Percentiles rank a stretch among this genome's conserved stretches.
phyloP scores from a whole-genome alignment of 345 rosid genomes.

The Microcos paniculata region DNA sequence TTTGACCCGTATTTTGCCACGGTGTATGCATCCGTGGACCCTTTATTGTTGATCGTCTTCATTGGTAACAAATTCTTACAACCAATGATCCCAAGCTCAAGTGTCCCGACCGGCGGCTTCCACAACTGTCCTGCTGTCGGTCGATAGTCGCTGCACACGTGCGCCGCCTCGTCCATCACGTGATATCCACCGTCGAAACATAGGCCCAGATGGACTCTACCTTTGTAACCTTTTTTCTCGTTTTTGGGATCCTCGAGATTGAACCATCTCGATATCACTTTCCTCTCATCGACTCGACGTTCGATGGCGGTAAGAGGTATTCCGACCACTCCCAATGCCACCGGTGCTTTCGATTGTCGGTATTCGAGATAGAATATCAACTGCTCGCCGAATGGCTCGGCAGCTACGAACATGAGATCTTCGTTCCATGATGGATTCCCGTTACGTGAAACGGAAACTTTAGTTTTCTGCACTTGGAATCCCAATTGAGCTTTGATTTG shows the following conservation, averaged over 20 bases:
- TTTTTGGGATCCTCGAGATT: constrained; percentile 48
- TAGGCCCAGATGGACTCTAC: constrained; percentile 69
- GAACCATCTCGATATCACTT: constrained; percentile 68
- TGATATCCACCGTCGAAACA: constrained; percentile 96
- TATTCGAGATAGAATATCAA: constrained; percentile 54
- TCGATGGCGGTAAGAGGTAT: constrained; percentile 56
- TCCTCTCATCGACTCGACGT: constrained; percentile 85
- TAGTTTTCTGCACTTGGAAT: constrained; percentile 73
- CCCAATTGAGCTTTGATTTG: constrained; percentile 76
- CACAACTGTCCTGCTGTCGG: constrained; percentile 92
- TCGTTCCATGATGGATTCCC: constrained; percentile 85
- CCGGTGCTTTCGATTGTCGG: constrained; percentile 54
- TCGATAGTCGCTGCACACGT: constrained; percentile 79
- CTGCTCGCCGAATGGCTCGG: constrained; percentile 72
- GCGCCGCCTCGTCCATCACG: constrained; percentile 91
- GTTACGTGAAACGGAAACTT: constrained; percentile 46
- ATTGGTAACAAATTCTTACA: constrained; percentile 77
- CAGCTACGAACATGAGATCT: constrained; percentile 73
- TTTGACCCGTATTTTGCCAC: constrained; percentile 87
- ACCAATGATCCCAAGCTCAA: constrained; percentile 82
- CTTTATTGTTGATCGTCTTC: constrained; percentile 63
- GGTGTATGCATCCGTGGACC: constrained; percentile 72
- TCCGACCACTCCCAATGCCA: constrained; percentile 42
- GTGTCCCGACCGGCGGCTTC: constrained; percentile 76
- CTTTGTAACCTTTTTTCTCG: constrained; percentile 59